These are phyloP conservation scores for Jackrogersella minutella DNA, from an alignment of 495 filamentous ascomycete genomes.

Conservation along the genomic window DNA sequence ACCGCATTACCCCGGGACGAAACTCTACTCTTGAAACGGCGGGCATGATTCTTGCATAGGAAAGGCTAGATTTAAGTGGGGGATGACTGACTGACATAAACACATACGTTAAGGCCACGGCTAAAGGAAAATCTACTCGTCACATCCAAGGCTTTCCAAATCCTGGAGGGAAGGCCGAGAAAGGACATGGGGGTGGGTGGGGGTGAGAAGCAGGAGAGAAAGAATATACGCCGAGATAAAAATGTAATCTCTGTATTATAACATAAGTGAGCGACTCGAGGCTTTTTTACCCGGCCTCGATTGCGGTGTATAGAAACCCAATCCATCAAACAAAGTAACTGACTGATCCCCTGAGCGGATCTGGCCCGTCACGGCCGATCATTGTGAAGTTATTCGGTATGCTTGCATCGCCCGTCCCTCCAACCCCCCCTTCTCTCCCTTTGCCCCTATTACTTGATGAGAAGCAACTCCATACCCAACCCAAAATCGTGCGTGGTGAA, in stretches of 20 bases:
- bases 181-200: neutral
- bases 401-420: too few species aligned
- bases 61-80: conserved; percentile 13
- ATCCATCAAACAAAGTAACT: neutral
- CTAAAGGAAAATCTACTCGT: conserved; percentile 24
- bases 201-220: neutral
- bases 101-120: neutral
- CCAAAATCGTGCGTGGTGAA: too few species aligned
- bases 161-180: neutral
- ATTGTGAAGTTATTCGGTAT: too few species aligned
- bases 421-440: too few species aligned
- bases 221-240: conserved; percentile 15
- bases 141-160: neutral
- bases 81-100: conserved; percentile 6
- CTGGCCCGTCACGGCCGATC: too few species aligned
- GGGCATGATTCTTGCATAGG: conserved; percentile 26
- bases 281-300: conserved; percentile 7
- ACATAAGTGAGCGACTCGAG: conserved; percentile 29
- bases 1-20: conserved; percentile 9
- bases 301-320: conserved; percentile 25
- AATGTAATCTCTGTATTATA: conserved; percentile 46
- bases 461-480: too few species aligned
- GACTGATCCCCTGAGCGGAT: too few species aligned
- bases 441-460: too few species aligned
- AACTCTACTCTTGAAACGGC: conserved; percentile 34